phyloP scores from a whole-genome alignment of 148 eudicot species.

The Nyssa sinensis region DNA sequence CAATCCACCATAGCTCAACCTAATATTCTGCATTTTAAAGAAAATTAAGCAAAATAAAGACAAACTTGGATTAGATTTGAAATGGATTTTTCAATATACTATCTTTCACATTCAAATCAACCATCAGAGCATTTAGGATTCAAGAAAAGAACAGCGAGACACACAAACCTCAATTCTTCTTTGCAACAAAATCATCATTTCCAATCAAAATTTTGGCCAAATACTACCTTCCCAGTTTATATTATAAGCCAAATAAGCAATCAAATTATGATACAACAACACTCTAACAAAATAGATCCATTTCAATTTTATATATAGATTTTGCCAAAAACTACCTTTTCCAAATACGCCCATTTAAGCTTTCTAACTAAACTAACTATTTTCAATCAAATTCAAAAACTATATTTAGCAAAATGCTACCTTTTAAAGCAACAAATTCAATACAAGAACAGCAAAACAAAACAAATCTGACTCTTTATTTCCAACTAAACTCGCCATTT shows the following conservation, averaged over 20 bases:
- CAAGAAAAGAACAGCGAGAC: neutral
- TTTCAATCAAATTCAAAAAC: neutral
- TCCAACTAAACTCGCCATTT: neutral
- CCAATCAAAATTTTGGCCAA: constrained; percentile 1
- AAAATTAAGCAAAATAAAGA: neutral
- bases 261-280: neutral
- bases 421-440: neutral
- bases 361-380: too few relatives aligned
- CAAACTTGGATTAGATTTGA: neutral
- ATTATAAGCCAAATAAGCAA: neutral
- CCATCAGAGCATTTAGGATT: neutral
- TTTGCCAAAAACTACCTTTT: too few relatives aligned
- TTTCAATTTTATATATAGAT: neutral
- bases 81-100: neutral
- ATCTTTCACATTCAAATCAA: neutral
- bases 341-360: too few relatives aligned
- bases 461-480: neutral
- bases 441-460: neutral
- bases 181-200: neutral
- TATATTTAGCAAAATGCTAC: neutral
- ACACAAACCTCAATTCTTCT: neutral
- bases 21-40: neutral
- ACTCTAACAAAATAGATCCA: neutral
- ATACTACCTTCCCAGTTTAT: neutral
- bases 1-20: neutral